Evolutionary conservation across 805 yeast species (phyloP).

Genomic region (Dipodascus albidus): DNA sequence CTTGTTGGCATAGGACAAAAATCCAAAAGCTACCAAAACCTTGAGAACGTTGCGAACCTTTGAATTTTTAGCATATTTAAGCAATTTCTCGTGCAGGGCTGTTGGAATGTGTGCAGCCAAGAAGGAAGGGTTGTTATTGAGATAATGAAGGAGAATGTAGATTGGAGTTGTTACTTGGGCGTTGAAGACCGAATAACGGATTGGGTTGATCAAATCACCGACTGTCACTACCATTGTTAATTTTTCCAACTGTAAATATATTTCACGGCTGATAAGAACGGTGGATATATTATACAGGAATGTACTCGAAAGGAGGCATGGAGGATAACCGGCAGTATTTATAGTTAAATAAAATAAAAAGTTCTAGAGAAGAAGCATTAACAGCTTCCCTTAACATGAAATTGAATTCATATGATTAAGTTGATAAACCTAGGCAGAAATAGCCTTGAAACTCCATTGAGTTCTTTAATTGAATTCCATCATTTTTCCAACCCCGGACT

Average conservation of each 20-base stretch:
- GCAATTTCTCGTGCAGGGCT: not conserved
- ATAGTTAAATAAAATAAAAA: too few species aligned
- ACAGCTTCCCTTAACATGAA: not conserved
- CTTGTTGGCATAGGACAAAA: not conserved
- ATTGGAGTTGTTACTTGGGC: not conserved
- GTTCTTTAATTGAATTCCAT: too few species aligned
- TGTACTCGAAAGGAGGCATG: not conserved
- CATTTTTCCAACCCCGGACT: too few species aligned
- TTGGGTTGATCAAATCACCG: slow-evolving; percentile 1
- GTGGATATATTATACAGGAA: too few species aligned
- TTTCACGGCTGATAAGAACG: too few species aligned
- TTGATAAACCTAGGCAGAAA: too few species aligned
- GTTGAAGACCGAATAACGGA: not conserved
- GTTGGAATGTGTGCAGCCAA: not conserved
- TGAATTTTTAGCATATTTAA: not conserved
- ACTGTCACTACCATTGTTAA: not conserved
- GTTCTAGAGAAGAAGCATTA: not conserved
- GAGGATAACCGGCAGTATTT: not conserved
- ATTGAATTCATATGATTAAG: not conserved
- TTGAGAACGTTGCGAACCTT: not conserved
- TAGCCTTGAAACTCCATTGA: not conserved
- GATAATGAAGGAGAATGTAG: not conserved
- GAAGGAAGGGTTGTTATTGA: not conserved
- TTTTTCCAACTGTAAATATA: too few species aligned
- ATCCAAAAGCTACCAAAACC: not conserved